A percentile compares a stretch with the other conserved stretches of the same genome.
phyloP scores from a whole-genome alignment of 768 basidiomycete species.

The Mycena galericulata region DNA sequence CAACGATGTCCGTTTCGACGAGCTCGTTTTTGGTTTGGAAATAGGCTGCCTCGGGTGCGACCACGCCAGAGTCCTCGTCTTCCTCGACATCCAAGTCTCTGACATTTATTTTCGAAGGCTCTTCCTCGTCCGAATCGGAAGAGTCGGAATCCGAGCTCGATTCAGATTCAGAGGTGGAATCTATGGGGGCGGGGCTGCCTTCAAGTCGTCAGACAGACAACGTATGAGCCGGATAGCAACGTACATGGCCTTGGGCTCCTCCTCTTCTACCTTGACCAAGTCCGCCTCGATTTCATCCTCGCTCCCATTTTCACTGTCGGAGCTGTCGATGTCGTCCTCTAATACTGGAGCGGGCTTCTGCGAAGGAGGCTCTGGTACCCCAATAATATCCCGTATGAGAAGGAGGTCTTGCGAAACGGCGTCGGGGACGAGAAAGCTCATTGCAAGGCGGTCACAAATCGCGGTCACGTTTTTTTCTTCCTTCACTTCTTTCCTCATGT shows the following conservation, averaged over 20 bases:
- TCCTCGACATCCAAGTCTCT: slow-evolving; percentile 47
- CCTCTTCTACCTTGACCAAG: slow-evolving; percentile 60
- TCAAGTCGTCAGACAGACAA: slow-evolving; percentile 23
- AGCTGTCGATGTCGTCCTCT: slow-evolving; percentile 63
- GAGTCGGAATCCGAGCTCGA: slow-evolving; percentile 54
- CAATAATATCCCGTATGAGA: slow-evolving; percentile 77
- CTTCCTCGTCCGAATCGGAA: slow-evolving; percentile 34
- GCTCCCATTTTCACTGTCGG: slow-evolving; percentile 67
- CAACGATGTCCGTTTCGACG: slow-evolving; percentile 63
- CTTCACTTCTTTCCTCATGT: background rate
- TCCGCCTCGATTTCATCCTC: slow-evolving; percentile 82
- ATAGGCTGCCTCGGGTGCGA: slow-evolving; percentile 54
- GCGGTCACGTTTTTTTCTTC: background rate
- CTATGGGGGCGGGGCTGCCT: slow-evolving; percentile 42
- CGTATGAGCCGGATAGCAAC: slow-evolving; percentile 30
- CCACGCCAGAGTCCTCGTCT: slow-evolving; percentile 63
- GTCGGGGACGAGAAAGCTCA: slow-evolving; percentile 71
- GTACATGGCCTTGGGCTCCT: slow-evolving; percentile 39
- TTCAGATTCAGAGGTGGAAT: slow-evolving; percentile 53
- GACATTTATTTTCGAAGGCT: slow-evolving; percentile 21
- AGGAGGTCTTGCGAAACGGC: slow-evolving; percentile 78
- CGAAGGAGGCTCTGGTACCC: slow-evolving; percentile 41
- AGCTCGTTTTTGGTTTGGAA: slow-evolving; percentile 81
- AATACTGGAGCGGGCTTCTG: slow-evolving; percentile 17
- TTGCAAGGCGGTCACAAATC: slow-evolving; percentile 37